Percentiles rank a stretch among this genome's conserved stretches.
These are phyloP conservation scores for Diaporthe helianthi DNA, from an alignment of 2,329 filamentous ascomycete species.

Conservation along the genomic window DNA sequence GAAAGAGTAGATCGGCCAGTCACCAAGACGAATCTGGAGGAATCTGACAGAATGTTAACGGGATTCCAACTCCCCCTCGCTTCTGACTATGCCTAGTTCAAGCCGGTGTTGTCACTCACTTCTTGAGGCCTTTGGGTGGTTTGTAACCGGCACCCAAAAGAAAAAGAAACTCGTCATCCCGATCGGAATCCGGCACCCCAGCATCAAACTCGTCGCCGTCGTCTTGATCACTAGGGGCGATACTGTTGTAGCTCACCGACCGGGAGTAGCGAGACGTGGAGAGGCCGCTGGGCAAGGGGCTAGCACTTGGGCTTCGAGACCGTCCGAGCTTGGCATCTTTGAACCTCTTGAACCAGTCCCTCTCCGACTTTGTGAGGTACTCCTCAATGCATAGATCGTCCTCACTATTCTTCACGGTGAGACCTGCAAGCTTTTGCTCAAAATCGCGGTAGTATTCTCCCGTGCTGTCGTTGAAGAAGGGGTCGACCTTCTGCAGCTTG, in stretches of 20 bases:
- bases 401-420: slow-evolving; percentile 63
- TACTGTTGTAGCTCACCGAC: slow-evolving; percentile 41
- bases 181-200: slow-evolving; percentile 34
- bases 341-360: slow-evolving; percentile 69
- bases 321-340: slow-evolving; percentile 64
- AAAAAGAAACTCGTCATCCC: slow-evolving; percentile 62
- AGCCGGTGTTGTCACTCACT: slow-evolving; percentile 44
- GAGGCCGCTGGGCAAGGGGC: slow-evolving; percentile 36
- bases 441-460: slow-evolving; percentile 67
- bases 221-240: slow-evolving; percentile 46
- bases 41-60: slow-evolving; percentile 31
- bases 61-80: not conserved
- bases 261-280: slow-evolving; percentile 37
- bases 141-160: slow-evolving; percentile 62
- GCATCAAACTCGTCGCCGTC: slow-evolving; percentile 38
- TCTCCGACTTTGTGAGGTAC: slow-evolving; percentile 69
- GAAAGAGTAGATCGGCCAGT: slow-evolving; percentile 70
- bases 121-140: slow-evolving; percentile 61
- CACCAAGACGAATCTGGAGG: slow-evolving; percentile 61
- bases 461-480: slow-evolving; percentile 70
- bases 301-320: slow-evolving; percentile 47
- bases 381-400: slow-evolving; percentile 68
- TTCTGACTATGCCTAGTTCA: too few relatives aligned
- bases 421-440: slow-evolving; percentile 60
- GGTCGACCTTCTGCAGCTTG: slow-evolving; percentile 70